Evolutionary conservation across 331 rosid species (phyloP).

Genomic region (Cydonia oblonga): DNA sequence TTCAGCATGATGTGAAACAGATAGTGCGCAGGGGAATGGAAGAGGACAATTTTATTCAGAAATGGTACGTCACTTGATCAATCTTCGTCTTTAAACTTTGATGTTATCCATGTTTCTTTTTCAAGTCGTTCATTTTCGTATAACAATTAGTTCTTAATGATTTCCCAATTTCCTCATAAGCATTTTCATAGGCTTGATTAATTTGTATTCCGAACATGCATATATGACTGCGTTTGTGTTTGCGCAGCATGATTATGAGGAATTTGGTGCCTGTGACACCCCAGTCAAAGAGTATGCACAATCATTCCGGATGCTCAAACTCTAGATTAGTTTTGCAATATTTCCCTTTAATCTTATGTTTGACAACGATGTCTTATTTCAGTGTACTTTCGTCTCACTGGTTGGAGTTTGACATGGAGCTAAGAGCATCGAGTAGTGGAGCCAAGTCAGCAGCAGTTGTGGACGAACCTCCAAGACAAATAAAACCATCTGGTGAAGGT

Average conservation of each 20-base stretch:
- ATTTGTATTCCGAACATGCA: background rate
- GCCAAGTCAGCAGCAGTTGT: slow-evolving; percentile 3
- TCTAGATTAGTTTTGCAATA: background rate
- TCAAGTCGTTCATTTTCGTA: background rate
- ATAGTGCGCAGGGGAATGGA: slow-evolving; percentile 21
- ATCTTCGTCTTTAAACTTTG: too few relatives aligned
- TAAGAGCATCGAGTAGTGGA: slow-evolving; percentile 19
- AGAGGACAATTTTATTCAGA: slow-evolving; percentile 26
- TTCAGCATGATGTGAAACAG: slow-evolving; percentile 43
- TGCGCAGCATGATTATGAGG: slow-evolving; percentile 45
- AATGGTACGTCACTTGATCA: slow-evolving; percentile 29
- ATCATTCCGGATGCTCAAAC: background rate
- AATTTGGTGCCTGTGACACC: slow-evolving; percentile 24
- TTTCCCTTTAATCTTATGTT: background rate
- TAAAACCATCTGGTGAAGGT: slow-evolving; percentile 20
- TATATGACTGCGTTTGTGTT: slow-evolving; percentile 5
- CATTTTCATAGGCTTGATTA: background rate
- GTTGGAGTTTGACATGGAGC: slow-evolving; percentile 32
- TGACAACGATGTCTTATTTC: slow-evolving; percentile 19
- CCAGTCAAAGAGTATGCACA: slow-evolving; percentile 43
- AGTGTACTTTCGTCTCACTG: slow-evolving; percentile 29
- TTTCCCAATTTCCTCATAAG: background rate
- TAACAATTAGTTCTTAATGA: background rate
- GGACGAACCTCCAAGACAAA: slow-evolving; percentile 18
- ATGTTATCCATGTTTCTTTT: background rate